Evolutionary conservation across 2,329 filamentous ascomycete species (phyloP), one percentile per base, ranked within the genome.

Genomic region (Camptophora hylomeconis): DNA sequence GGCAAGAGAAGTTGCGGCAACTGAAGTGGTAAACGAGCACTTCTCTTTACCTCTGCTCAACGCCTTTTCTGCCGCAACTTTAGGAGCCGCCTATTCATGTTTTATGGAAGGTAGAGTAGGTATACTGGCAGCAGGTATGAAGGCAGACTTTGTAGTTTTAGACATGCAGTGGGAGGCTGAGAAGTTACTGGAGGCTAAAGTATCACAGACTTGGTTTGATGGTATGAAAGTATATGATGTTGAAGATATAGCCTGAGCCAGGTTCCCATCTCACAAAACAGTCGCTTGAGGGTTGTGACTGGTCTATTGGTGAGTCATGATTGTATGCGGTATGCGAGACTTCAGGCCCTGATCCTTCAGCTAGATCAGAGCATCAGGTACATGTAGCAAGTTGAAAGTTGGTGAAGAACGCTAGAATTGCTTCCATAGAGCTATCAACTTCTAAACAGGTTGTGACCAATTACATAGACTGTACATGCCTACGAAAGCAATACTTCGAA

Each of bases 171-270:
- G 55, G 51, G 44, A 45, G 4, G 44, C 49, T 1, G 55, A 56
- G n/a, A 46, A 40, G 11, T 42, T 65, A 23, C 42, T 64, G 10
- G 42, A 55, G 17, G 58, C 51, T 2, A 48, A 38, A 32, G 51
- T 63, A 1, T 34, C 25, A 20, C 46, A 63, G 45, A 65, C 61
- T 3, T 65, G 60, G 59, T 57, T 59, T 38, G 45, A 39, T 8
- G 61, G 61, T 2, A 33, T 31, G 33, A 51, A 40, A 34, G 49
- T 51, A 1, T 54, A 35, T 39, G 37, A 45, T 26, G 33, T 25
- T 12, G 12, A 24, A 12, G 5, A 5, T 23, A n/a, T 23, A 12
- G 8, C 8, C 21, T 9, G n/a, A n/a, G n/a, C n/a, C n/a, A n/a
- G n/a, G n/a, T n/a, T n/a, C n/a, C n/a, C n/a, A n/a, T n/a, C n/a